Percentiles rank a stretch among this genome's conserved stretches.
Evolutionary conservation across 495 filamentous ascomycete genomes (phyloP).

Genomic region (Penicillium alfredii): DNA sequence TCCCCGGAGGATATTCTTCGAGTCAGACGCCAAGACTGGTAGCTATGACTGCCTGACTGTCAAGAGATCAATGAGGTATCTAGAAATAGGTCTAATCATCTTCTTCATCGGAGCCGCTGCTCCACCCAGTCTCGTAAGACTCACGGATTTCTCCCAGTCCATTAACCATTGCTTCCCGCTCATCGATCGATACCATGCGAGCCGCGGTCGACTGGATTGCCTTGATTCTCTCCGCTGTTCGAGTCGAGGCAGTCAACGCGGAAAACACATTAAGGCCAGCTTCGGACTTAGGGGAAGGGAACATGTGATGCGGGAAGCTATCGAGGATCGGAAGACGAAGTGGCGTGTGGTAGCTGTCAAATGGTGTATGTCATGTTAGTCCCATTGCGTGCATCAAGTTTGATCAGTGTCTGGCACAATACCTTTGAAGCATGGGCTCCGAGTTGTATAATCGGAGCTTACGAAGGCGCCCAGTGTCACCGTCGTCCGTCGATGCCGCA

Average conservation of each 20-base stretch:
- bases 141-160: constrained; percentile 81
- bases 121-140: constrained; percentile 85
- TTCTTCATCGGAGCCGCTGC: constrained; percentile 74
- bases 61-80: not conserved
- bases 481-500: constrained; percentile 17
- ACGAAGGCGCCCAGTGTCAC: constrained; percentile 28
- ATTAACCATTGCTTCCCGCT: constrained; percentile 75
- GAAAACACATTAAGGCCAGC: constrained; percentile 52
- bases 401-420: no score
- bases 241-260: constrained; percentile 67
- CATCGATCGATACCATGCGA: constrained; percentile 59
- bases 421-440: constrained; percentile 56
- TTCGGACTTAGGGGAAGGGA: constrained; percentile 29
- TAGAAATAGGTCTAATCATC: constrained; percentile 49
- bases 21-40: no score
- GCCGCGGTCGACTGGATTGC: constrained; percentile 54
- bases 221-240: constrained; percentile 63
- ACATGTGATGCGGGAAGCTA: constrained; percentile 71
- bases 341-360: constrained; percentile 48
- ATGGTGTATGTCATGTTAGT: constrained; percentile 1
- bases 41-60: no score
- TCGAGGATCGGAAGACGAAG: constrained; percentile 72
- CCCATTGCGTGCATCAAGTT: not conserved
- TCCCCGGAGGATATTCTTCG: no score
- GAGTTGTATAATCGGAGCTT: constrained; percentile 34